phyloP scores from a whole-genome alignment of 345 rosid genomes.

The Carallia pectinifolia region DNA sequence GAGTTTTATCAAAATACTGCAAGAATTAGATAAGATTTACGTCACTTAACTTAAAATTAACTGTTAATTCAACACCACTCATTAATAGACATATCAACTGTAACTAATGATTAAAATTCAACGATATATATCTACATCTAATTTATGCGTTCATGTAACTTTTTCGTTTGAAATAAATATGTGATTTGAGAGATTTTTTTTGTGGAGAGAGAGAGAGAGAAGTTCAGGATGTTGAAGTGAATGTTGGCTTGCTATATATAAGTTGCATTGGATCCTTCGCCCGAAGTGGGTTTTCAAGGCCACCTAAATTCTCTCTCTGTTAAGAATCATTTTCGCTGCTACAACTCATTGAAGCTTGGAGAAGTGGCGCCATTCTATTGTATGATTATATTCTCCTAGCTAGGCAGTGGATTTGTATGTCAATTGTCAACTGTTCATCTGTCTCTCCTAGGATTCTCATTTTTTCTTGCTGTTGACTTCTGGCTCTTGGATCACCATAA shows the following conservation, averaged over 20 bases:
- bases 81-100: too few relatives aligned
- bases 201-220: too few relatives aligned
- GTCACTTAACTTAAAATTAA: too few relatives aligned
- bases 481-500: neutral
- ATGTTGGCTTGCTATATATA: slow-evolving; percentile 20
- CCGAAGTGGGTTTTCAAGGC: slow-evolving; percentile 35
- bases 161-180: too few relatives aligned
- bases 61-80: too few relatives aligned
- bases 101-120: too few relatives aligned
- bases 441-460: slow-evolving; percentile 7
- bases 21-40: too few relatives aligned
- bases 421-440: neutral
- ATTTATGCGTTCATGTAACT: too few relatives aligned
- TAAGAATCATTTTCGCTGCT: slow-evolving; percentile 22
- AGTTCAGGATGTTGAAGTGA: neutral
- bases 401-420: too few relatives aligned
- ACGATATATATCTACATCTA: neutral
- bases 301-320: slow-evolving; percentile 1
- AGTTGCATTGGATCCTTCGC: slow-evolving; percentile 87
- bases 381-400: neutral
- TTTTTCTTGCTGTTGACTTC: neutral
- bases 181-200: neutral
- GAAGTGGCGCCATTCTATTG: neutral
- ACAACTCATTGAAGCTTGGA: slow-evolving; percentile 19
- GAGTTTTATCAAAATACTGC: neutral